Base-by-base conservation (phyloP, 768 basidiomycete genomes). In the Tylopilus plumbeoviolaceoides region DNA sequence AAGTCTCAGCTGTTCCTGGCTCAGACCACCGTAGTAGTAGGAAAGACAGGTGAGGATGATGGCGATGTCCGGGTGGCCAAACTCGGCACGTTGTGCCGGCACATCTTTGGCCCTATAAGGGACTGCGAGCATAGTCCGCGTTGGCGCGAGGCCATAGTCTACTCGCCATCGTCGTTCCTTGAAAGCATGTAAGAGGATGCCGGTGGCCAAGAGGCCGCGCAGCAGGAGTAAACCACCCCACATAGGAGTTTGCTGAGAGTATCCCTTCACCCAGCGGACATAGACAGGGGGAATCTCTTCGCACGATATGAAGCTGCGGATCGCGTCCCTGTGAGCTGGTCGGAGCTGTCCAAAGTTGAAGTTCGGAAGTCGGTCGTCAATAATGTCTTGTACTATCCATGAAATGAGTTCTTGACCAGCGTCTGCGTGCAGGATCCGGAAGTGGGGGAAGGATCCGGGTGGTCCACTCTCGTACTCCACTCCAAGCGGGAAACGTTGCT, bases 61-160 rank as follows among this genome's bases (percentile, higher is more conserved):
- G 1, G 72, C 69, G 6, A 79, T 66, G 21, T 82, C 80, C 0
- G 79, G 80, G 56, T 81, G 80, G 6, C 76, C 77, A 43, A 81
- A 81, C 44, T 81, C 78, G 35, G 79, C 72, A 27, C 72, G 66
- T 12, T 64, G 54, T 14, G 76, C 66, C 0, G 80, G 79, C 6
- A 73, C 64, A 44, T 81, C 80, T 55, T 79, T 81, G 0, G 79
- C 80, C n/a, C 74, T 68, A 50, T 78, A 81, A 0, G 80, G 80
- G 0, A 81, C 78, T 1, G 79, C 78, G 1, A 81, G 69, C 56
- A 75, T 62, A 1, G 78, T 72, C 4, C 80, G 72, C 7, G 43
- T 54, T 2, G 58, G 58, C 44, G 76, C 75, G 5, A 79, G 70
- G 2, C 80, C 80, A 55, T 78, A 82, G 42, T 81, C 75, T 0